Evolutionary conservation across 1,139 yeast species (phyloP), one percentile per base, ranked within the genome.

Genomic region (Pichia sp.): DNA sequence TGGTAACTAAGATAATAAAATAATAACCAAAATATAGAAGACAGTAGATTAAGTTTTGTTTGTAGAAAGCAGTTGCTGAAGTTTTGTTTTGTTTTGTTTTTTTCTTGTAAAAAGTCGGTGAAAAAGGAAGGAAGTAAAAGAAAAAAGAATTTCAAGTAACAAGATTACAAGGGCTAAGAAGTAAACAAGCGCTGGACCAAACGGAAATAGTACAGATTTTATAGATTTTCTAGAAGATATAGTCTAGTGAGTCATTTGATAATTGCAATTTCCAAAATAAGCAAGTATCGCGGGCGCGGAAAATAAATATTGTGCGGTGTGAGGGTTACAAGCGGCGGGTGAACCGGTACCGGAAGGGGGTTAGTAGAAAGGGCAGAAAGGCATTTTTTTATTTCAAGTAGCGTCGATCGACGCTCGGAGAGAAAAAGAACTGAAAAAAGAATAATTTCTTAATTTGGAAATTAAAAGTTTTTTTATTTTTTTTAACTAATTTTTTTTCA

Each of bases 1-100:
- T 58, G 58, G 54, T 39, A 7, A 39, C 34, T 33, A 39, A 40
- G 38, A 26, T 7, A 5, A 9, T 6, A 5, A 2, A 34, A 26
- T 37, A 37, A 34, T 40, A 34, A 30, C 45, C 38, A 41, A 45
- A 41, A 44, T 34, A 40, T 10, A 42, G 18, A 18, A 18, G 18
- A 37, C 40, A 11, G 39, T 34, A 34, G 34, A 38, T n/a, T 9
- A 34, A 35, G 30, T 18, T 42, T 48, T 43, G 49, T 41, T 45
- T 46, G 47, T 51, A 44, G 43, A 47, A 37, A 52, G 55, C 55
- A 52, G 54, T 25, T 48, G 56, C 56, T 51, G 40, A 18, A 33
- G 34, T 31, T 18, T 28, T 32, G 32, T 29, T 29, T 35, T 36
- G 10, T 40, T 43, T 34, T 34, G 30, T 31, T 29, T 45, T 45